These are phyloP conservation scores for Hypomontagnella monticulosa DNA, from an alignment of 495 filamentous ascomycete genomes.

Conservation along the genomic window DNA sequence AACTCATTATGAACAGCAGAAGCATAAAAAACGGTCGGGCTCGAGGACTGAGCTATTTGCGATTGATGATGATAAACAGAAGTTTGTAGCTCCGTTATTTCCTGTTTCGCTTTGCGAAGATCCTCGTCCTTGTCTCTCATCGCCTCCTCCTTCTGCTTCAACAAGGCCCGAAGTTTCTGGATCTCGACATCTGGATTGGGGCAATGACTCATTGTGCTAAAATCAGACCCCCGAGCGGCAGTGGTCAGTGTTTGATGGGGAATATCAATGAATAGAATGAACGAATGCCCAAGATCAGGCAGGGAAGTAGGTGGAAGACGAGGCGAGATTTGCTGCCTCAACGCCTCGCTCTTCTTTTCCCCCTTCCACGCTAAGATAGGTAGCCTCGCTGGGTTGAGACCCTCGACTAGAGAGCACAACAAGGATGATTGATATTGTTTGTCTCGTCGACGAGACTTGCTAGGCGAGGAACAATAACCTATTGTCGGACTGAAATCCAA, in stretches of 20 bases:
- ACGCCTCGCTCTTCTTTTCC: conserved; percentile 28
- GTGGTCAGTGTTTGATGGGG: conserved; percentile 26
- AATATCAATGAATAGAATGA: conserved; percentile 8
- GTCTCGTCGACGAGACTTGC: conserved; percentile 37
- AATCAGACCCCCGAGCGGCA: conserved; percentile 17
- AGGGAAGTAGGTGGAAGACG: conserved; percentile 14
- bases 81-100: conserved; percentile 45
- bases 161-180: conserved; percentile 38
- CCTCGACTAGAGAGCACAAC: conserved; percentile 30
- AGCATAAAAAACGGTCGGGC: conserved; percentile 26
- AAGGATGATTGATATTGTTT: conserved; percentile 36
- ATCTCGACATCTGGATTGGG: conserved; percentile 41
- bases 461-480: conserved; percentile 38
- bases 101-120: conserved; percentile 42
- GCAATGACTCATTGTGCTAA: conserved; percentile 41
- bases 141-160: conserved; percentile 35
- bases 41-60: conserved; percentile 39
- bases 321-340: conserved; percentile 31
- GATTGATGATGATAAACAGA: conserved; percentile 48
- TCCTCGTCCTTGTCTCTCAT: conserved; percentile 44
- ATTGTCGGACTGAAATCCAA: conserved; percentile 39
- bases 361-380: conserved; percentile 33
- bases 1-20: conserved; percentile 44
- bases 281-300: background rate
- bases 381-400: conserved; percentile 34